Conservation (phyloP, 2,329 filamentous ascomycete genomes). For the Hypoxylon sp. region DNA sequence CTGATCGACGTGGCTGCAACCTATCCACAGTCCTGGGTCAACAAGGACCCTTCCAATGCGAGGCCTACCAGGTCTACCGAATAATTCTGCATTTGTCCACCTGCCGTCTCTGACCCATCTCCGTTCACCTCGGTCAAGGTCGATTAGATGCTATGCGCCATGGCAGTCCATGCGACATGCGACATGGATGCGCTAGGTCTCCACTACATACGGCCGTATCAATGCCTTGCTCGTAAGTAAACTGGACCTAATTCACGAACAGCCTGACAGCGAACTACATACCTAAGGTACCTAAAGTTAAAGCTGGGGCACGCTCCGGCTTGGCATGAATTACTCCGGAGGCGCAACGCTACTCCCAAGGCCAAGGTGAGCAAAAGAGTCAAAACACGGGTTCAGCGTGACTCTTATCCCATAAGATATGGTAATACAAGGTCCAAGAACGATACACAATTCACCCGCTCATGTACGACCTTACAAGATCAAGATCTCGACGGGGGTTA, state of each 20-base stretch:
- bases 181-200: too few species aligned
- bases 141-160: neutral
- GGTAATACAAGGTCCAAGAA: slow-evolving; percentile 13
- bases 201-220: neutral
- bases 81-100: slow-evolving; percentile 2
- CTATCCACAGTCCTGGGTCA: slow-evolving; percentile 43
- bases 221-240: neutral
- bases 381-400: slow-evolving; percentile 19
- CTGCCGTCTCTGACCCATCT: neutral
- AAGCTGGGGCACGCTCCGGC: slow-evolving; percentile 11
- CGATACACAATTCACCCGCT: slow-evolving; percentile 20
- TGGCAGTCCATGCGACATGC: too few species aligned
- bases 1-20: slow-evolving; percentile 48
- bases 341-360: slow-evolving; percentile 32
- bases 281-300: neutral
- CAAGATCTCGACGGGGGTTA: slow-evolving; percentile 29
- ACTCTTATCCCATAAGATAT: slow-evolving; percentile 20
- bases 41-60: slow-evolving; percentile 4
- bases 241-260: neutral
- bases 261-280: slow-evolving; percentile 15
- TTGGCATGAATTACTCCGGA: slow-evolving; percentile 22
- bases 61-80: slow-evolving; percentile 5
- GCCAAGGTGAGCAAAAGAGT: slow-evolving; percentile 14
- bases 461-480: slow-evolving; percentile 32
- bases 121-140: slow-evolving; percentile 2